Evolutionary conservation across 1,284 basidiomycete species (phyloP).

Genomic region (Ustilago trichophora): DNA sequence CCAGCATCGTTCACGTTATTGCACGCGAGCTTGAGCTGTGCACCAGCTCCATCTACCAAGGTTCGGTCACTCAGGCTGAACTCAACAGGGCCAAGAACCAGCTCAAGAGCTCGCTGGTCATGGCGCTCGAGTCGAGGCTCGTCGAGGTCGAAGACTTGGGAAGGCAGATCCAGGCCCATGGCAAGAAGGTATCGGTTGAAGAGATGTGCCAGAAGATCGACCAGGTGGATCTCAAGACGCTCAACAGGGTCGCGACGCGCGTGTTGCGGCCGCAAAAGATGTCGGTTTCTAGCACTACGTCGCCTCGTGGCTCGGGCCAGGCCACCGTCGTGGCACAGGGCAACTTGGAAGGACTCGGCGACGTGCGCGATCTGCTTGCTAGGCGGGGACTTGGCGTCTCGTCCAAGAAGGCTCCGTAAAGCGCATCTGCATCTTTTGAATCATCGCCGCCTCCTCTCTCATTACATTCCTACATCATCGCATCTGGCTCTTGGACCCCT

Average conservation of each 20-base stretch:
- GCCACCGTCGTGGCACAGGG: constrained; percentile 63
- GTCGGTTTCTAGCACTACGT: constrained; percentile 6
- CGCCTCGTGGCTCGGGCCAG: constrained; percentile 44
- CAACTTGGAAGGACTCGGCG: constrained; percentile 52
- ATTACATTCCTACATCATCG: neutral
- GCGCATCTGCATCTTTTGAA: neutral
- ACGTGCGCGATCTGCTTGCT: constrained; percentile 56
- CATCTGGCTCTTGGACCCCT: neutral
- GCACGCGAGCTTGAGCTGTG: constrained; percentile 76
- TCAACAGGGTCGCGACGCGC: constrained; percentile 78
- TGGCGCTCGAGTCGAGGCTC: constrained; percentile 90
- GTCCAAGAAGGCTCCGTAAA: constrained; percentile 20
- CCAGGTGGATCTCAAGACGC: constrained; percentile 76
- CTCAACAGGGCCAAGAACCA: constrained; percentile 92
- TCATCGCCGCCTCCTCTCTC: neutral
- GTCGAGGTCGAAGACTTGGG: constrained; percentile 75
- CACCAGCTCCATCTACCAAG: constrained; percentile 56
- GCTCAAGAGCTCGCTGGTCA: constrained; percentile 90
- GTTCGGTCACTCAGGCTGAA: constrained; percentile 74
- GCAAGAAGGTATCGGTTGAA: constrained; percentile 82
- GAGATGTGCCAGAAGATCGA: constrained; percentile 95
- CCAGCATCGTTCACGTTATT: constrained; percentile 82
- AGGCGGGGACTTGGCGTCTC: constrained; percentile 53
- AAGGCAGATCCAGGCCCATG: constrained; percentile 87
- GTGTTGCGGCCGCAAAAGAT: constrained; percentile 71